These are phyloP conservation scores for Nicotiana noctiflora DNA, from an alignment of 257 asterid genomes.

Conservation along the genomic window DNA sequence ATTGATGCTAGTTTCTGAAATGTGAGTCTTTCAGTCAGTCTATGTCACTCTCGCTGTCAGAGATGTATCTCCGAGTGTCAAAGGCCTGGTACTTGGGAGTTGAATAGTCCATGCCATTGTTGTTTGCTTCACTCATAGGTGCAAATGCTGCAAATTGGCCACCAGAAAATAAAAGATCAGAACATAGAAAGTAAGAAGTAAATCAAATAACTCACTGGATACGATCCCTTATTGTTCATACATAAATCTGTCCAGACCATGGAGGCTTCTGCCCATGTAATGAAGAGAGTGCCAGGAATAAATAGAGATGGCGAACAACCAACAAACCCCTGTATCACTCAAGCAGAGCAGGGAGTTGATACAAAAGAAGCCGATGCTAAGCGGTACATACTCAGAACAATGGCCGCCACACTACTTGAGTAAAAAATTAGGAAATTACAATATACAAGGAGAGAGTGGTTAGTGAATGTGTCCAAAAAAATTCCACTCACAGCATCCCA, in stretches of 20 bases:
- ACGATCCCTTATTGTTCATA: not conserved
- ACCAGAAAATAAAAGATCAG: not conserved
- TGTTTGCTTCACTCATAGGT: constrained; percentile 55
- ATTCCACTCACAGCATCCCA: not conserved
- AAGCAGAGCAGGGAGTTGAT: not conserved
- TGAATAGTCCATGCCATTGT: constrained; percentile 26
- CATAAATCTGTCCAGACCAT: not conserved
- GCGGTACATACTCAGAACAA: not conserved
- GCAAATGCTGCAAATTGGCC: constrained; percentile 70
- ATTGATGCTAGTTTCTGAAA: not conserved
- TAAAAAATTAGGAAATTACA: not conserved
- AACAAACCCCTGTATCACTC: not conserved
- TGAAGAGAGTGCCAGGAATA: not conserved
- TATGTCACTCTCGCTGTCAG: constrained; percentile 53
- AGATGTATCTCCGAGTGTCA: constrained; percentile 58
- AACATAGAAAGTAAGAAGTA: not conserved
- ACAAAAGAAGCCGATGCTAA: not conserved
- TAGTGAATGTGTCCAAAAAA: not conserved
- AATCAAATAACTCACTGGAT: constrained; percentile 1
- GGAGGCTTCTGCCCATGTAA: not conserved
- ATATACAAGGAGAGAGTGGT: not conserved
- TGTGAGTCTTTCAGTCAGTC: constrained; percentile 14
- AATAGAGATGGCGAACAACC: not conserved
- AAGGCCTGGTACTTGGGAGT: constrained; percentile 57
- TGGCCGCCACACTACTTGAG: not conserved